Evolutionary conservation across 2,329 filamentous ascomycete genomes (phyloP).

Genomic region (Claviceps sp.): DNA sequence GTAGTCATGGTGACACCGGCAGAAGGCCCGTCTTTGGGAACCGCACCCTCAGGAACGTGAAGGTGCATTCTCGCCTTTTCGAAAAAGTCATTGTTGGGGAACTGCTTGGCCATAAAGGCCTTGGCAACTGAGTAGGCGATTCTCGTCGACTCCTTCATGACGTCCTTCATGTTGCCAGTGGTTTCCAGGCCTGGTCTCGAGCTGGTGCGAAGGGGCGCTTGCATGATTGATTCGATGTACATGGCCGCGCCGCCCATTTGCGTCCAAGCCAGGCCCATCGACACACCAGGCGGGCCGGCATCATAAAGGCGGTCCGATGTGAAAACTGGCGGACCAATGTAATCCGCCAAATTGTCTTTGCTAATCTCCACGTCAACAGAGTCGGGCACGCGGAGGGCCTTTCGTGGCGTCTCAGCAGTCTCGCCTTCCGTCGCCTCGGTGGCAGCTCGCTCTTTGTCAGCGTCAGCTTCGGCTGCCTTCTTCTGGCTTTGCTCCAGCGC

Average conservation of each 20-base stretch:
- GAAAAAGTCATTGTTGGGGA: slow-evolving; percentile 87
- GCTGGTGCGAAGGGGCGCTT: slow-evolving; percentile 60
- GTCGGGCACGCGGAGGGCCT: slow-evolving; percentile 72
- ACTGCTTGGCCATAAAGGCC: slow-evolving; percentile 70
- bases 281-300: slow-evolving; percentile 80
- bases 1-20: slow-evolving; percentile 99
- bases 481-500: slow-evolving; percentile 60
- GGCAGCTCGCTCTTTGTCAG: slow-evolving; percentile 17
- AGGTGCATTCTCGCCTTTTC: slow-evolving; percentile 90
- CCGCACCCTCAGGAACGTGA: slow-evolving; percentile 91
- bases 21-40: slow-evolving; percentile 85
- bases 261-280: slow-evolving; percentile 97
- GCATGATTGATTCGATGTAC: slow-evolving; percentile 93
- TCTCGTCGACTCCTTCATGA: slow-evolving; percentile 95
- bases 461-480: slow-evolving; percentile 44
- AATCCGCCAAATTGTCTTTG: slow-evolving; percentile 88
- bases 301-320: slow-evolving; percentile 94
- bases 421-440: slow-evolving; percentile 23
- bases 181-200: slow-evolving; percentile 74
- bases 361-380: slow-evolving; percentile 73
- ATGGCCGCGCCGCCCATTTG: slow-evolving; percentile 91
- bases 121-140: slow-evolving; percentile 97
- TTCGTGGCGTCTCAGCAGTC: slow-evolving; percentile 53
- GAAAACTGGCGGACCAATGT: slow-evolving; percentile 90
- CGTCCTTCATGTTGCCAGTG: slow-evolving; percentile 85